Evolutionary conservation across 73 alveolate species (phyloP).

Genomic region (Breviolum minutum): DNA sequence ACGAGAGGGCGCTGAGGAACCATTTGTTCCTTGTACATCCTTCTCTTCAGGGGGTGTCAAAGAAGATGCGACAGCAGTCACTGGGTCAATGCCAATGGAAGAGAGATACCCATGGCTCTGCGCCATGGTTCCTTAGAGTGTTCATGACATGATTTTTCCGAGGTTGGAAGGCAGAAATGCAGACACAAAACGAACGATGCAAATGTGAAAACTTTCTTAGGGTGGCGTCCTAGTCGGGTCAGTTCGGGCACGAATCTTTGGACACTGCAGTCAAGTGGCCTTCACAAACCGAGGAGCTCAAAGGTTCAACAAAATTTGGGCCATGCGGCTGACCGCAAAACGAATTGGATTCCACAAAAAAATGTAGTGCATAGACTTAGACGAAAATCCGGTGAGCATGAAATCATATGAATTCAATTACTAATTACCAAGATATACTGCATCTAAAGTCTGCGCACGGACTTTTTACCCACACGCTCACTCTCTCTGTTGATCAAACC

Average conservation of each 20-base stretch:
- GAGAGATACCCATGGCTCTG: constrained; percentile 75
- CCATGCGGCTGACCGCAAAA: constrained; percentile 58
- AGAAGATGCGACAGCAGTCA: constrained; percentile 22
- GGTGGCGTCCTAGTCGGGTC: too few species aligned
- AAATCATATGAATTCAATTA: too few species aligned
- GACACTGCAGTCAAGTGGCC: constrained; percentile 14
- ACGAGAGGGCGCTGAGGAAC: constrained; percentile 77
- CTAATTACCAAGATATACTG: too few species aligned
- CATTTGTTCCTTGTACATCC: not conserved
- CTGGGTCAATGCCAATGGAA: constrained; percentile 69
- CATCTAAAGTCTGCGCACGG: not conserved
- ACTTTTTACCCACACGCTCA: not conserved
- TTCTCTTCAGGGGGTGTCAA: constrained; percentile 66
- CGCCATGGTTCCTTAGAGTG: constrained; percentile 56
- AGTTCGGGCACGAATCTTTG: too few species aligned
- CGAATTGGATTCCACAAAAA: too few species aligned
- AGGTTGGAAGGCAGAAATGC: too few species aligned
- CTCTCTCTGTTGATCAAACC: constrained; percentile 33
- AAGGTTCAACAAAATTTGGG: constrained; percentile 69
- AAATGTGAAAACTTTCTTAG: not conserved
- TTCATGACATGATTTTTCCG: not conserved
- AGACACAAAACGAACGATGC: not conserved
- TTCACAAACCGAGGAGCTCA: not conserved
- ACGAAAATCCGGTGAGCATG: not conserved
- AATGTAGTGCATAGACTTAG: not conserved